Evolutionary conservation across 225 moss, liverwort and hornwort genomes (phyloP).

Genomic region (Polytrichum commune): DNA sequence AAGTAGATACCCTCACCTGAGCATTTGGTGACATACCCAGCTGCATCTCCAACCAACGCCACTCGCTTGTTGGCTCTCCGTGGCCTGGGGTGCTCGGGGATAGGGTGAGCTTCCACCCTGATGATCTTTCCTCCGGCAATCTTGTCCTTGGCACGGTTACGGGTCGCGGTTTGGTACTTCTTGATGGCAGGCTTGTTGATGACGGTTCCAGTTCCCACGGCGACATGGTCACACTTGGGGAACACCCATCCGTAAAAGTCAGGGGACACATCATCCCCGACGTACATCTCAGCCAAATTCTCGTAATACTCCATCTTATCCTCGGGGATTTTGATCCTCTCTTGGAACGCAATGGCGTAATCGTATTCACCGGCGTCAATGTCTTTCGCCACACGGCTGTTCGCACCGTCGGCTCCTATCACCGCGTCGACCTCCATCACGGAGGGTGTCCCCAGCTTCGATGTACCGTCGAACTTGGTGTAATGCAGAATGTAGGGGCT

Average conservation of each 20-base stretch:
- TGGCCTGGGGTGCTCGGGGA: conserved; percentile 97
- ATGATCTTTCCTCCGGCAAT: conserved; percentile 95
- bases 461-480: conserved; percentile 58
- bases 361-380: conserved; percentile 95
- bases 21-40: conserved; percentile 97
- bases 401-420: conserved; percentile 88
- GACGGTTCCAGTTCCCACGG: conserved; percentile 99
- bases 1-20: conserved; percentile 98
- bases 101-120: conserved; percentile 94
- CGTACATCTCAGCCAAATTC: conserved; percentile 96
- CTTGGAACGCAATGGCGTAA: conserved; percentile 97
- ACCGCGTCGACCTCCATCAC: conserved; percentile 92
- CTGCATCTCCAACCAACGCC: conserved; percentile 89
- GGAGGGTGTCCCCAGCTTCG: conserved; percentile 56
- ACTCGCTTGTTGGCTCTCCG: conserved; percentile 69
- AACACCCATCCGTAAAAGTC: conserved; percentile 99
- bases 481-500: conserved; percentile 82
- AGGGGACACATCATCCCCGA: conserved; percentile 78
- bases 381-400: conserved; percentile 92
- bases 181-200: conserved; percentile 93
- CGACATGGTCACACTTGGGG: conserved; percentile 88
- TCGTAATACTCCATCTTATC: conserved; percentile 99
- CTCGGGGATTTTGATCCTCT: conserved; percentile 79
- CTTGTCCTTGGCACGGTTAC: conserved; percentile 90
- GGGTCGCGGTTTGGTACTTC: conserved; percentile 96